Evolutionary conservation across 176 grass and related monocot species (phyloP).

Genomic region (Carex kokanica): DNA sequence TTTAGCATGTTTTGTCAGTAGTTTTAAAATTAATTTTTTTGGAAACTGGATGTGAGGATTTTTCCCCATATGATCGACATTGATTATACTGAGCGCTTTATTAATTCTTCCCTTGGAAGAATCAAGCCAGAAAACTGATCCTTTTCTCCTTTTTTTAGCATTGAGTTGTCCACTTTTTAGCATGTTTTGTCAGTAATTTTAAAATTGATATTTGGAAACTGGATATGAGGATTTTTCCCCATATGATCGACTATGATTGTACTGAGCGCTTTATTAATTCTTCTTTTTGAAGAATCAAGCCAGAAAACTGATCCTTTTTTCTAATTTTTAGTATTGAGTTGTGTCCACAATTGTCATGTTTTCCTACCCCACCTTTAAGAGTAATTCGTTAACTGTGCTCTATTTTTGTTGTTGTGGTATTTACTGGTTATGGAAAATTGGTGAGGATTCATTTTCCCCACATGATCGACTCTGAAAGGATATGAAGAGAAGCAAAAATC

Average conservation of each 20-base stretch:
- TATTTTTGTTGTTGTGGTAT: too few relatives aligned
- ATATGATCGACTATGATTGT: constrained; percentile 46
- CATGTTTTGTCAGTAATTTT: neutral
- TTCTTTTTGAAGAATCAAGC: constrained; percentile 39
- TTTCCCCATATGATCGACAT: constrained; percentile 55
- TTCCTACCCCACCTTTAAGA: too few relatives aligned
- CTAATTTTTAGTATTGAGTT: neutral
- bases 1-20: too few relatives aligned
- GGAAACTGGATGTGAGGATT: constrained; percentile 29
- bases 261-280: constrained; percentile 36
- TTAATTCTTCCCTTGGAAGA: constrained; percentile 26
- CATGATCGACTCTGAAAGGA: constrained; percentile 49
- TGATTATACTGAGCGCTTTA: constrained; percentile 48
- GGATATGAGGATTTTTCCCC: constrained; percentile 51
- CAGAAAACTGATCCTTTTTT: constrained; percentile 39
- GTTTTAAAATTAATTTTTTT: neutral
- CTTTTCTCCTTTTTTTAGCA: neutral
- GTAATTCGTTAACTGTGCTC: too few relatives aligned
- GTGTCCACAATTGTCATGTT: too few relatives aligned
- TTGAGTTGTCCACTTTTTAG: neutral
- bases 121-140: constrained; percentile 55
- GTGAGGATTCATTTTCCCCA: constrained; percentile 65
- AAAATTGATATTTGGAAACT: neutral
- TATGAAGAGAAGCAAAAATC: too few relatives aligned
- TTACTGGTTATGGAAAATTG: neutral